Conservation (phyloP, 2,329 filamentous ascomycete genomes). For the Verruconis gallopava region DNA sequence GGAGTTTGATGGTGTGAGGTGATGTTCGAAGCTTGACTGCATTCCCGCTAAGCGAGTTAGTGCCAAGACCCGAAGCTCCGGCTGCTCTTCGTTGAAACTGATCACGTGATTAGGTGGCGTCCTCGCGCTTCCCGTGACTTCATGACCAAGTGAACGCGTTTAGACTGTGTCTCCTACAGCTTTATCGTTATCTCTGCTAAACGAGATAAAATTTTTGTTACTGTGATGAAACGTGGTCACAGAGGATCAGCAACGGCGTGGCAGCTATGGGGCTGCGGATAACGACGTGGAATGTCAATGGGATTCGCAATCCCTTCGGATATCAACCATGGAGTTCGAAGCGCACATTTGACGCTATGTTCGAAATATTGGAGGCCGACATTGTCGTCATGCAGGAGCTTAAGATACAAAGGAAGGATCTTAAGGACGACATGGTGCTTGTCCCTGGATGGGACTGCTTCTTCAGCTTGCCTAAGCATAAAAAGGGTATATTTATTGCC, state of each 20-base stretch:
- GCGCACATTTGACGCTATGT: constrained; percentile 56
- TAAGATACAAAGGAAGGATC: constrained; percentile 88
- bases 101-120: not conserved
- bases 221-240: not conserved
- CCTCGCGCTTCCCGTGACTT: not conserved
- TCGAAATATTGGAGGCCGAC: constrained; percentile 81
- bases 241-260: not conserved
- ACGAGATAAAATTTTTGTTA: too few relatives aligned
- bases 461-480: constrained; percentile 84
- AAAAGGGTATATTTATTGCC: constrained; percentile 55
- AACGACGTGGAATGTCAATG: constrained; percentile 46
- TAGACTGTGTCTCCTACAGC: too few relatives aligned
- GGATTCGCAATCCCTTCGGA: constrained; percentile 41
- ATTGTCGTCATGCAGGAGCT: constrained; percentile 92
- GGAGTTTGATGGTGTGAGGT: not conserved
- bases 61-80: constrained; percentile 7
- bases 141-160: too few relatives aligned
- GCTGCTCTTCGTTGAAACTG: not conserved
- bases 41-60: too few relatives aligned
- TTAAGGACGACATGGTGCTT: constrained; percentile 90
- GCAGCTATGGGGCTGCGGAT: constrained; percentile 60
- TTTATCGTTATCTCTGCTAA: too few relatives aligned
- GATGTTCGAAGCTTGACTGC: too few relatives aligned
- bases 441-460: constrained; percentile 92
- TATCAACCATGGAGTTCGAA: constrained; percentile 39